Conservation (phyloP, 495 filamentous ascomycete species). For the Parathielavia appendiculata region DNA sequence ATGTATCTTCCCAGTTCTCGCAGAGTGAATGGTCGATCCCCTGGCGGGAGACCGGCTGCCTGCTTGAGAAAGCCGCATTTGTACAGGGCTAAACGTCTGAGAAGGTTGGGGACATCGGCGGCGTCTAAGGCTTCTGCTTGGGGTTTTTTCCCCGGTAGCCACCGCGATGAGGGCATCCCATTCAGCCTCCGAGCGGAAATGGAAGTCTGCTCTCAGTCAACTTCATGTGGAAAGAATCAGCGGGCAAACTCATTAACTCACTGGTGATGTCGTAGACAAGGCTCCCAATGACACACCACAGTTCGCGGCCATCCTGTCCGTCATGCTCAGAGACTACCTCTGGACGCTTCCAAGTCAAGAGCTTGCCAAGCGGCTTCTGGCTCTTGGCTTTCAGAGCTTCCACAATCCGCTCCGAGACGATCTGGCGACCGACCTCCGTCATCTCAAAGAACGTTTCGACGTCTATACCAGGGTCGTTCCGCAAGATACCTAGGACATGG, state of each 20-base stretch:
- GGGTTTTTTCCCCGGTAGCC: not conserved
- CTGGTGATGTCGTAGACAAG: conserved; percentile 13
- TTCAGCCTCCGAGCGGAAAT: not conserved
- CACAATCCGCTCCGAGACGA: not conserved
- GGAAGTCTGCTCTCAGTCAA: not conserved
- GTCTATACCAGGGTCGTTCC: not conserved
- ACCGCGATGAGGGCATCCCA: not conserved
- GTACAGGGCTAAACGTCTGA: not conserved
- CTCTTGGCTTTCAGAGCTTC: not conserved
- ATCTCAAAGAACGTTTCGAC: not conserved
- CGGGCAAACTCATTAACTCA: conserved; percentile 3
- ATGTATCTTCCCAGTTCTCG: conserved; percentile 5
- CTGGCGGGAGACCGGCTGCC: not conserved
- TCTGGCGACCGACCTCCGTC: not conserved
- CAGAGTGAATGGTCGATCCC: not conserved
- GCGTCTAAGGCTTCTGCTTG: not conserved
- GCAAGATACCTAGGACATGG: not conserved
- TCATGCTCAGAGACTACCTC: conserved; percentile 6
- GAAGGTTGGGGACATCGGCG: not conserved
- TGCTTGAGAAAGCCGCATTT: conserved; percentile 7
- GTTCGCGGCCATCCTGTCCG: conserved; percentile 6
- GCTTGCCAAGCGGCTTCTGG: not conserved
- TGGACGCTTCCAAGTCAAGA: conserved; percentile 2
- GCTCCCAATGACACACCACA: conserved; percentile 7
- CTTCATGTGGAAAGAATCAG: not conserved